phyloP scores from a whole-genome alignment of 768 basidiomycete species.

The Crepidotus variabilis region DNA sequence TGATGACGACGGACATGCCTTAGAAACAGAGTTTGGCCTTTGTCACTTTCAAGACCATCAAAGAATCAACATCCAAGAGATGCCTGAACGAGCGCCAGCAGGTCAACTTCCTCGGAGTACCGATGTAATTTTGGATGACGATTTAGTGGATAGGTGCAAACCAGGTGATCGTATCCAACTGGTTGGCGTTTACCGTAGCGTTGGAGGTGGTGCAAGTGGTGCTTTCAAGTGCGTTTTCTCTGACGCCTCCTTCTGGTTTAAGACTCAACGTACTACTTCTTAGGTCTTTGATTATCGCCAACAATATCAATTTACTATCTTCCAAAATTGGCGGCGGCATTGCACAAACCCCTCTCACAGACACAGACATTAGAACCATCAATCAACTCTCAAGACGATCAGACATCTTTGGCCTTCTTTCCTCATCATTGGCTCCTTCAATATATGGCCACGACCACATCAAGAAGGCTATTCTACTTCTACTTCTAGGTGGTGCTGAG shows the following conservation, averaged over 20 bases:
- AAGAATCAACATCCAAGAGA: constrained; percentile 97
- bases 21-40: constrained; percentile 91
- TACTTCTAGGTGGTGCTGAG: constrained; percentile 94
- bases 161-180: constrained; percentile 97
- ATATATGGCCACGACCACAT: constrained; percentile 97
- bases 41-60: constrained; percentile 96
- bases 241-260: constrained; percentile 7
- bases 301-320: constrained; percentile 91
- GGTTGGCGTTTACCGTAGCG: constrained; percentile 91
- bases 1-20: constrained; percentile 82
- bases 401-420: constrained; percentile 84
- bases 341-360: constrained; percentile 88
- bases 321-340: constrained; percentile 95
- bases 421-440: constrained; percentile 93
- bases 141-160: constrained; percentile 95
- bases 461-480: constrained; percentile 88
- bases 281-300: constrained; percentile 91
- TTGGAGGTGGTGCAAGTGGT: constrained; percentile 86
- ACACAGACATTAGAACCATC: constrained; percentile 92
- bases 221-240: constrained; percentile 79
- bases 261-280: constrained; percentile 9
- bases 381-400: constrained; percentile 88
- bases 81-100: constrained; percentile 98
- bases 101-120: constrained; percentile 96
- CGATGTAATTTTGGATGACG: constrained; percentile 94